phyloP scores from a whole-genome alignment of 2,329 filamentous ascomycete species.

The Neonectria sp. region DNA sequence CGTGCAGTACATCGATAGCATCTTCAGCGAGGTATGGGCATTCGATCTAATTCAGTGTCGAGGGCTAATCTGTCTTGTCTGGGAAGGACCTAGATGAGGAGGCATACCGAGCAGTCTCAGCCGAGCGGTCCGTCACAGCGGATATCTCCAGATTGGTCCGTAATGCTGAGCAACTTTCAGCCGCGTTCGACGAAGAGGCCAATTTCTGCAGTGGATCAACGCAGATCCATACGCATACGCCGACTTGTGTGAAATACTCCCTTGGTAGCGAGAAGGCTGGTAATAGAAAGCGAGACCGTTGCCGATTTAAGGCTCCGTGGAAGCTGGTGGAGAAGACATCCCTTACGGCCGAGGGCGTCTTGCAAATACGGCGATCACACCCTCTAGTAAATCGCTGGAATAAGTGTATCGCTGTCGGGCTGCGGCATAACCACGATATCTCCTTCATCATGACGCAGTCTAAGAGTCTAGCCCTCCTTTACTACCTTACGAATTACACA shows the following conservation, averaged over 20 bases:
- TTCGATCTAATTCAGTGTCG: too few relatives aligned
- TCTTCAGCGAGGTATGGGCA: constrained; percentile 28
- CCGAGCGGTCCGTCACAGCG: constrained; percentile 7
- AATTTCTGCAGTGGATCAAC: constrained; percentile 16
- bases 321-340: constrained; percentile 12
- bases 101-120: background rate
- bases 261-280: background rate
- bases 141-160: constrained; percentile 1
- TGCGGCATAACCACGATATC: constrained; percentile 24
- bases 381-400: constrained; percentile 29
- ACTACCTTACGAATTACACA: constrained; percentile 23
- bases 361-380: constrained; percentile 13
- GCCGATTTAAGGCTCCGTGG: constrained; percentile 31
- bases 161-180: background rate
- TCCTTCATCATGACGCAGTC: background rate
- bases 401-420: constrained; percentile 25
- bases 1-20: constrained; percentile 21
- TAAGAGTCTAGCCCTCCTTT: constrained; percentile 21
- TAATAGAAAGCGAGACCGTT: background rate
- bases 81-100: constrained; percentile 23
- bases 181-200: constrained; percentile 12
- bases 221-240: constrained; percentile 20
- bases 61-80: background rate
- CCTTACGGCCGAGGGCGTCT: constrained; percentile 18
- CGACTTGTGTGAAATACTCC: constrained; percentile 19